These are phyloP conservation scores for Lojkania enalia DNA, from an alignment of 2,329 filamentous ascomycete species.

Conservation along the genomic window DNA sequence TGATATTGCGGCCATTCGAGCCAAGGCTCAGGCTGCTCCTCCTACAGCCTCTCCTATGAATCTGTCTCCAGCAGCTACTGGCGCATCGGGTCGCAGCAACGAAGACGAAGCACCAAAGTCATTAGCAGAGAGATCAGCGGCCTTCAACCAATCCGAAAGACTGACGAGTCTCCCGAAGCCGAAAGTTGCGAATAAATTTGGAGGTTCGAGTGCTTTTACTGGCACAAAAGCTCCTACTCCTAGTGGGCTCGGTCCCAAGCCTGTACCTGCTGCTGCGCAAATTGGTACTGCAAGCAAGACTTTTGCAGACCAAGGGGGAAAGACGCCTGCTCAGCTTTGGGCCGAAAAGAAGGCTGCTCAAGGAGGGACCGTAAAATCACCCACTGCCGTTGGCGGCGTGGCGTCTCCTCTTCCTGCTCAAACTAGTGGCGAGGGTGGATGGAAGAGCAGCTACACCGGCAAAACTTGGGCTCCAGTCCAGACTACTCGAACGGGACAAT, in stretches of 20 bases:
- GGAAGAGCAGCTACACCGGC: conserved; percentile 89
- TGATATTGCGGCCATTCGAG: conserved; percentile 91
- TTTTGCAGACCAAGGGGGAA: conserved; percentile 92
- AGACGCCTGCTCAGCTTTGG: conserved; percentile 96
- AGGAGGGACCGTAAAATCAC: conserved; percentile 57
- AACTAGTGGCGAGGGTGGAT: conserved; percentile 72
- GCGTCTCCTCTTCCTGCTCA: conserved; percentile 56
- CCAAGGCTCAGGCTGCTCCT: conserved; percentile 66
- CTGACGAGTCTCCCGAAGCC: conserved; percentile 90
- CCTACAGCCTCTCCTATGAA: conserved; percentile 27
- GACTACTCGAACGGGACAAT: conserved; percentile 70
- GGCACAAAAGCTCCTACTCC: conserved; percentile 90
- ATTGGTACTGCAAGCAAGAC: conserved; percentile 84
- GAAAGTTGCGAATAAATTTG: conserved; percentile 90
- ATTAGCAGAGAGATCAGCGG: conserved; percentile 74
- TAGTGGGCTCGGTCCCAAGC: conserved; percentile 64
- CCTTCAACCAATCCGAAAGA: conserved; percentile 76
- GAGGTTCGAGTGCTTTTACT: conserved; percentile 69
- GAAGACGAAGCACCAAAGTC: conserved; percentile 61
- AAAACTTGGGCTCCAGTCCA: conserved; percentile 89
- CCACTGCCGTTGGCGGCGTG: conserved; percentile 39
- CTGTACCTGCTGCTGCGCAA: conserved; percentile 62
- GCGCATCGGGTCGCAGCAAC: conserved; percentile 45
- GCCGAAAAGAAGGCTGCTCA: conserved; percentile 93
- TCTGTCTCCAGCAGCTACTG: conserved; percentile 51